Evolutionary conservation across 1,284 basidiomycete genomes (phyloP), one percentile per base, ranked within the genome.

Genomic region (Rugiboletus extremiorientalis): DNA sequence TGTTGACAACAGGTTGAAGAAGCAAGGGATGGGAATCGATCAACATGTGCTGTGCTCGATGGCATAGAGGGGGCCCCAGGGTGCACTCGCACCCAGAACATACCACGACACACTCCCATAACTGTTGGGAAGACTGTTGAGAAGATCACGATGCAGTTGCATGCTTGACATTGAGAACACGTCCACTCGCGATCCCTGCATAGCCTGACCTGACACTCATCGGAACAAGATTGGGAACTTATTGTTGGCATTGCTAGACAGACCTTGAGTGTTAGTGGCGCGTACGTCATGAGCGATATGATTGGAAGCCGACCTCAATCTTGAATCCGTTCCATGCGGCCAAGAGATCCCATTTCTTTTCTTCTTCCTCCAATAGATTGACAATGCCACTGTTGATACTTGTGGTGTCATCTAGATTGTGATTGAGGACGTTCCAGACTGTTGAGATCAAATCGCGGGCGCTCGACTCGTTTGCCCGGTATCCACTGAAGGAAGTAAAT

Each of bases 401-500:
- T 0, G 86, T 86, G 0, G 92, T 91, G 23, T 86, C 79, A 54
- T 96, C 93, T 28, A 89, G 71, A 62, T 92, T 84, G 38, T 83
- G 77, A 62, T 96, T 92, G 18, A 97, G 77, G 22, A 98, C 82
- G 64, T 87, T 91, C 84, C 88, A 95, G 15, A 96, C 80, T 0
- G 92, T 96, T 42, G 89, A 89, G 47, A 98, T 86, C 65, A 98
- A 79, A 72, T 97, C 95, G 15, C 86, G 79, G 1, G 93, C 91
- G 25, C 82, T 85, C 18, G 86, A 87, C 71, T 99, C 96, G 52
- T 86, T 86, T 9, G 82, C 77, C 42, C 86, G 84, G 74, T 89
- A 98, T 30, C 89, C 84, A 16, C 92, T n/a, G n/a, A n/a, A n/a
- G n/a, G n/a, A n/a, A n/a, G n/a, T n/a, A n/a, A n/a, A n/a, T n/a